Conservation (phyloP, 257 asterid genomes). For the Plantago ovata region DNA sequence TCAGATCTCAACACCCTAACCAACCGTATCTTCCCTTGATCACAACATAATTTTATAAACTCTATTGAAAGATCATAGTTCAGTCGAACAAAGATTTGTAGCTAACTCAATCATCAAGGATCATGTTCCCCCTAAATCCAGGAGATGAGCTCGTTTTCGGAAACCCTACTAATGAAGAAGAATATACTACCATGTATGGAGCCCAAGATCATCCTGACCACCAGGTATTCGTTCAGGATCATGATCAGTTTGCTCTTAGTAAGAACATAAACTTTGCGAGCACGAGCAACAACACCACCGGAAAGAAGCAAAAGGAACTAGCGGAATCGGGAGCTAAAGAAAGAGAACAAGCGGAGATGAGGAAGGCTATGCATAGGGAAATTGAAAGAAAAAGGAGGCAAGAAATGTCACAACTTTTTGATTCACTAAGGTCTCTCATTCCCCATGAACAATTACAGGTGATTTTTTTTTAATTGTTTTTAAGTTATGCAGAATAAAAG, state of each 20-base stretch:
- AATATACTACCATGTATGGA: not conserved
- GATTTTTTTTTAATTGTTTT: not conserved
- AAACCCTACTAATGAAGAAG: not conserved
- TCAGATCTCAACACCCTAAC: constrained; percentile 9
- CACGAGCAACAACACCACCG: not conserved
- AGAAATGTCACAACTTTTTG: constrained; percentile 11
- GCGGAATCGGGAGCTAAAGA: not conserved
- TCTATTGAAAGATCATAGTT: not conserved
- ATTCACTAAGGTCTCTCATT: constrained; percentile 3
- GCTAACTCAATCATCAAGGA: not conserved
- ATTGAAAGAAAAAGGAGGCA: constrained; percentile 14
- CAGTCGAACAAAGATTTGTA: not conserved
- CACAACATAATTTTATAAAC: not conserved
- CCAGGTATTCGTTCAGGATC: not conserved
- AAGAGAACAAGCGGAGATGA: not conserved
- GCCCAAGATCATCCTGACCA: not conserved
- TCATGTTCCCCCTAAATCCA: constrained; percentile 4
- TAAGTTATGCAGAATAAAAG: too few species aligned
- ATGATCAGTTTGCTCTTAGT: not conserved
- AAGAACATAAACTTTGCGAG: not conserved
- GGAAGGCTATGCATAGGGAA: constrained; percentile 9
- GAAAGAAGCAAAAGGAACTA: not conserved
- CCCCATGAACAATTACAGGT: not conserved
- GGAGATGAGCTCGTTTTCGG: not conserved
- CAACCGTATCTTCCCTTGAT: constrained; percentile 2